Percentiles rank a stretch among this genome's conserved stretches.
Conservation (phyloP, 441 rosid species). For the Kokia cookei region DNA sequence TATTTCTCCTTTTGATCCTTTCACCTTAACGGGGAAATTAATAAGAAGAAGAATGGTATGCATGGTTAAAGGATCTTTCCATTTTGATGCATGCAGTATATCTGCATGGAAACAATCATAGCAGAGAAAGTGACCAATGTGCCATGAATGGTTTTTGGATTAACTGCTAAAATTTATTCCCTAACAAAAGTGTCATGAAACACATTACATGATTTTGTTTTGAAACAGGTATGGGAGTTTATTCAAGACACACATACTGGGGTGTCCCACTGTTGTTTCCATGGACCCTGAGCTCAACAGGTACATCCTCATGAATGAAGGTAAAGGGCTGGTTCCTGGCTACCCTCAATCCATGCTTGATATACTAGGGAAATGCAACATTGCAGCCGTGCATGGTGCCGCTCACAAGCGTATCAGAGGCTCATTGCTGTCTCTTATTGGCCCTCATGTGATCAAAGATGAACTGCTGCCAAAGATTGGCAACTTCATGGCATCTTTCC, state of each 20-base stretch:
- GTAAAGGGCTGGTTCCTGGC: constrained; percentile 86
- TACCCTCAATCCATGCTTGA: constrained; percentile 96
- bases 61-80: not conserved
- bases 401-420: constrained; percentile 78
- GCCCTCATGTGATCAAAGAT: constrained; percentile 64
- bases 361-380: constrained; percentile 79
- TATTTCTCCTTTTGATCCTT: not conserved
- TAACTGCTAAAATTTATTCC: too few relatives aligned
- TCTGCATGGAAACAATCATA: not conserved
- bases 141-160: not conserved
- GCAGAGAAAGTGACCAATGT: not conserved
- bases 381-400: constrained; percentile 86
- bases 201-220: not conserved
- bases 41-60: not conserved
- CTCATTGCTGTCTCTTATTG: constrained; percentile 55
- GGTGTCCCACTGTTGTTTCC: constrained; percentile 81
- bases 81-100: not conserved
- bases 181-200: not conserved
- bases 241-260: constrained; percentile 85
- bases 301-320: constrained; percentile 75
- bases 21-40: not conserved
- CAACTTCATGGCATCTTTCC: constrained; percentile 66
- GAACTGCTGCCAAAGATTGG: constrained; percentile 72
- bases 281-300: constrained; percentile 88
- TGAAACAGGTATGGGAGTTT: constrained; percentile 58